Conservation (phyloP, 2,329 filamentous ascomycete genomes). For the Aspergillus thermomutatus region DNA sequence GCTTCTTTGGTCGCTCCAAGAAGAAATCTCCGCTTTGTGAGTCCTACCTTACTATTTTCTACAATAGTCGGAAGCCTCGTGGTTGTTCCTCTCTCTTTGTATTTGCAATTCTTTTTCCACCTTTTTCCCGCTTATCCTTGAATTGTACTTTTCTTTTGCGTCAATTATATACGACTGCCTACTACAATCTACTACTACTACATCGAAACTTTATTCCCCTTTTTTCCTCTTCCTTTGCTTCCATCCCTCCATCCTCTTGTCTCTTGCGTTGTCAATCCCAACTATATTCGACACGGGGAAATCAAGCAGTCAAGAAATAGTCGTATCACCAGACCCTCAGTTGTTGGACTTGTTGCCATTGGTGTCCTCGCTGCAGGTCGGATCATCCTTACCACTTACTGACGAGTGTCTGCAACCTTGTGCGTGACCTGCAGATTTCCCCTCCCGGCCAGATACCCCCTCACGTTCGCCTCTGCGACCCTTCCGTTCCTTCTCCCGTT, state of each 20-base stretch:
- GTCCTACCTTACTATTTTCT: conserved; percentile 20
- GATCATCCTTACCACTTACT: conserved; percentile 1
- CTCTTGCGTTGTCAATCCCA: not conserved
- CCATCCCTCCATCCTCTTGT: not conserved
- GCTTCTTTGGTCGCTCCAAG: conserved; percentile 35
- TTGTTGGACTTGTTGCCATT: not conserved
- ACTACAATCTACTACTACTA: not conserved
- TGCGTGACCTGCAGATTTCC: conserved; percentile 24
- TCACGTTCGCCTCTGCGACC: conserved; percentile 31
- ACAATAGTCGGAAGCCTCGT: conserved; percentile 13
- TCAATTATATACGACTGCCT: conserved; percentile 1
- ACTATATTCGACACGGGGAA: not conserved
- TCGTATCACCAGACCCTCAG: not conserved
- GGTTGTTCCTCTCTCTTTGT: conserved; percentile 3
- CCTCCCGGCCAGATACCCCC: conserved; percentile 27
- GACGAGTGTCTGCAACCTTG: conserved; percentile 1
- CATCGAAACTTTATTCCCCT: conserved; percentile 1
- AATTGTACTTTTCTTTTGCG: not conserved
- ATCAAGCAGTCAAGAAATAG: not conserved
- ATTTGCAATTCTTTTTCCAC: conserved; percentile 5
- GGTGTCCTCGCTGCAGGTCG: not conserved
- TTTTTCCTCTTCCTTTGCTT: not conserved
- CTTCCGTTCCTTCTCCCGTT: conserved; percentile 29
- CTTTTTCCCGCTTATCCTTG: conserved; percentile 5
- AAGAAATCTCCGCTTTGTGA: conserved; percentile 33